These are phyloP conservation scores for Ogataea trehaloabstinens DNA, from an alignment of 805 yeast species.

Conservation along the genomic window DNA sequence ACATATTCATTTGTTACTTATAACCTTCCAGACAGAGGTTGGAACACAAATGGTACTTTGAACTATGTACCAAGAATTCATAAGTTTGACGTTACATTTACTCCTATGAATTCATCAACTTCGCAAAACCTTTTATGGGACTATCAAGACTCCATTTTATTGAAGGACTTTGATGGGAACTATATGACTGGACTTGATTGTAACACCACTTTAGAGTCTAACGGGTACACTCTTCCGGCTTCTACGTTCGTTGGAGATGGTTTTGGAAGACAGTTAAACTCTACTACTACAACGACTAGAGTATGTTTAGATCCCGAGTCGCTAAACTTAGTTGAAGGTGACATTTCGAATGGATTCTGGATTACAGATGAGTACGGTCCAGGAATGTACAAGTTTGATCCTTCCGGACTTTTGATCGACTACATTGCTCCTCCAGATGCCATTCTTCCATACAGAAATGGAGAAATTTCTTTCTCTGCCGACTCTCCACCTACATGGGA, in stretches of 20 bases:
- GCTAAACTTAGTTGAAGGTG: constrained; percentile 27
- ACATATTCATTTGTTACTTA: constrained; percentile 28
- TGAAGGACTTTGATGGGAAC: constrained; percentile 31
- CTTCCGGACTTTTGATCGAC: constrained; percentile 26
- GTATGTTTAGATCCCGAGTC: constrained; percentile 32
- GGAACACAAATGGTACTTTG: constrained; percentile 32
- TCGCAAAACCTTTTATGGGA: constrained; percentile 26
- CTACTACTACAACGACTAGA: constrained; percentile 21
- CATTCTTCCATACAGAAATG: constrained; percentile 27
- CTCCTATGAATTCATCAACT: constrained; percentile 22
- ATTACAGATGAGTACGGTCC: constrained; percentile 35
- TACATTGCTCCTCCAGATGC: constrained; percentile 30
- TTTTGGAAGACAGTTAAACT: constrained; percentile 24
- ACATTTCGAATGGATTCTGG: constrained; percentile 32
- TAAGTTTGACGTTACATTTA: constrained; percentile 23
- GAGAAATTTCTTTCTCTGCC: constrained; percentile 24
- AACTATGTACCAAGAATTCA: constrained; percentile 28
- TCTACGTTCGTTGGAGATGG: constrained; percentile 30
- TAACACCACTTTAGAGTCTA: constrained; percentile 23
- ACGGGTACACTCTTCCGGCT: constrained; percentile 30
- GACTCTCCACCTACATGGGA: constrained; percentile 28
- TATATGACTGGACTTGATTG: constrained; percentile 31
- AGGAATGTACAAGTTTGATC: constrained; percentile 26
- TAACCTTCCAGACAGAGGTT: constrained; percentile 34
- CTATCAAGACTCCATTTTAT: constrained; percentile 28